Conservation (phyloP, 192 early-diverging fungal genomes). For the Coemansia furcata region DNA sequence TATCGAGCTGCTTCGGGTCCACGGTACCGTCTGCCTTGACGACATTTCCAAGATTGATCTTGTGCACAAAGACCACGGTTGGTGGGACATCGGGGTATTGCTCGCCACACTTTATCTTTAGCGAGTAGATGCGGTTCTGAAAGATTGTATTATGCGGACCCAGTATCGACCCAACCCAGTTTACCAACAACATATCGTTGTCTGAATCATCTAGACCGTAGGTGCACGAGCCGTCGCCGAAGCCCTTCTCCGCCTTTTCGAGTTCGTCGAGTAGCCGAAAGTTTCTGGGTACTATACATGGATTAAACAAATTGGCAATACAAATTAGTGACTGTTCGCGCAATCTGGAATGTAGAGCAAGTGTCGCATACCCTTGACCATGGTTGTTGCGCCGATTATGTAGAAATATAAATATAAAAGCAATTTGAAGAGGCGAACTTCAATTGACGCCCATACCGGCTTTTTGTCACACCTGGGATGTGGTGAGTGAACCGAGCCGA, state of each 20-base stretch:
- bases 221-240: slow-evolving; percentile 89
- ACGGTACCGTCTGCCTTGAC: slow-evolving; percentile 45
- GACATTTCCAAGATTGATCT: slow-evolving; percentile 71
- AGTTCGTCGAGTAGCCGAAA: slow-evolving; percentile 95
- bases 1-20: slow-evolving; percentile 76
- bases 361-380: neutral
- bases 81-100: slow-evolving; percentile 87
- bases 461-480: neutral
- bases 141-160: slow-evolving; percentile 75
- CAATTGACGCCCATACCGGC: neutral
- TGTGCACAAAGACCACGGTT: slow-evolving; percentile 71
- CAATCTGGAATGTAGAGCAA: slow-evolving; percentile 1
- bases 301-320: neutral
- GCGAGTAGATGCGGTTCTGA: slow-evolving; percentile 93
- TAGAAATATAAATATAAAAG: neutral
- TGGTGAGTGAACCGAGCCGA: neutral
- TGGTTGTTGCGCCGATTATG: neutral
- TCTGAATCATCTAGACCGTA: slow-evolving; percentile 89
- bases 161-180: slow-evolving; percentile 96
- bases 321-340: neutral
- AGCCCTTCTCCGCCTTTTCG: slow-evolving; percentile 95
- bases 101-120: slow-evolving; percentile 79
- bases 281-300: slow-evolving; percentile 84
- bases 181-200: slow-evolving; percentile 68
- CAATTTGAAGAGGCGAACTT: neutral